Conservation (phyloP, 2,329 filamentous ascomycete species). For the Curvularia spicifera region DNA sequence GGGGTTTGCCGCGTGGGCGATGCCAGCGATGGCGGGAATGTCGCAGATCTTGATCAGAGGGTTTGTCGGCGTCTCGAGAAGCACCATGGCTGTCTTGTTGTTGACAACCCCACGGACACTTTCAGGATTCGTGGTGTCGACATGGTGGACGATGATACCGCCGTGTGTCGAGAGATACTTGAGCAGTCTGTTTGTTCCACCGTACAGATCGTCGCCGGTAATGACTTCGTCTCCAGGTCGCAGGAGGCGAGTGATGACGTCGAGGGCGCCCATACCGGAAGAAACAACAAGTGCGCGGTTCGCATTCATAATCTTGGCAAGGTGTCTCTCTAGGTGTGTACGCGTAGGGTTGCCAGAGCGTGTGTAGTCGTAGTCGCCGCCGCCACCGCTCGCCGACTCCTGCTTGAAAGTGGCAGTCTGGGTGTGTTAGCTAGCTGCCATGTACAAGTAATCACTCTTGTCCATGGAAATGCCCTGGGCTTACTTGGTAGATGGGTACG, state of each 20-base stretch:
- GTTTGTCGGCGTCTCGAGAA: conserved; percentile 96
- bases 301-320: conserved; percentile 99
- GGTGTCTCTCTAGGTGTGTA: conserved; percentile 92
- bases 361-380: conserved; percentile 95
- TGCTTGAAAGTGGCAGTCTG: conserved; percentile 97
- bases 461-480: background rate
- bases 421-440: conserved; percentile 24
- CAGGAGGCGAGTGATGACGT: conserved; percentile 91
- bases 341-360: conserved; percentile 96
- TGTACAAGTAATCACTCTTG: background rate
- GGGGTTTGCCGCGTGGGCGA: conserved; percentile 78
- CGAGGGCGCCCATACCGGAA: conserved; percentile 95
- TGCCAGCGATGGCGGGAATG: conserved; percentile 76
- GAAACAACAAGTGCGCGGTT: conserved; percentile 89
- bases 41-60: conserved; percentile 98
- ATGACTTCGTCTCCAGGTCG: conserved; percentile 95
- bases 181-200: conserved; percentile 89
- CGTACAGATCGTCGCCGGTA: conserved; percentile 95
- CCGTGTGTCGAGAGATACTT: conserved; percentile 90
- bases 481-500: conserved; percentile 90
- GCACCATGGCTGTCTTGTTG: conserved; percentile 88
- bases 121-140: conserved; percentile 85
- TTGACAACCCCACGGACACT: conserved; percentile 72
- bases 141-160: conserved; percentile 92
- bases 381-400: conserved; percentile 76